A percentile compares a stretch with the other conserved stretches of the same genome.
These are phyloP conservation scores for Tolypocladium album DNA, from an alignment of 2,329 filamentous ascomycete genomes.

Conservation along the genomic window DNA sequence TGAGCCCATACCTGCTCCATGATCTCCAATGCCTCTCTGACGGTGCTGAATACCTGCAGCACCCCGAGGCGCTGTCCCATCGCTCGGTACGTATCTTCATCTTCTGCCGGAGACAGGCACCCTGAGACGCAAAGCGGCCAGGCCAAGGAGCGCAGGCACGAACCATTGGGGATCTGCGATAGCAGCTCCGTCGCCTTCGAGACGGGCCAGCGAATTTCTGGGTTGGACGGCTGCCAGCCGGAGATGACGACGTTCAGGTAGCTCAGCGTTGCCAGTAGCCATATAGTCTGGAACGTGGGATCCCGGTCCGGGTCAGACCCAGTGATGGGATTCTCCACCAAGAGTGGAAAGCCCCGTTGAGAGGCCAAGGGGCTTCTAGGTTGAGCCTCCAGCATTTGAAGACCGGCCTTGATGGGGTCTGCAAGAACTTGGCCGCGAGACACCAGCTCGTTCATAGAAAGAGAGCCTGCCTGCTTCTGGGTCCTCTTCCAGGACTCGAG, in stretches of 20 bases:
- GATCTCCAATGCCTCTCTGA: constrained; percentile 29
- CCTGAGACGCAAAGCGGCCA: constrained; percentile 32
- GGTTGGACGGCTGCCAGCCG: constrained; percentile 37
- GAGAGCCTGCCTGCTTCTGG: constrained; percentile 26
- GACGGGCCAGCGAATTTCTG: constrained; percentile 26
- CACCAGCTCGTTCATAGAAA: constrained; percentile 35
- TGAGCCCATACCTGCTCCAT: constrained; percentile 36
- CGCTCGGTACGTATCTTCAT: constrained; percentile 30
- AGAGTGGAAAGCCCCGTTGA: not conserved
- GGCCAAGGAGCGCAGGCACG: constrained; percentile 23
- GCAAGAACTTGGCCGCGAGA: constrained; percentile 31
- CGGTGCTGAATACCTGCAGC: constrained; percentile 33
- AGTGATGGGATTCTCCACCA: constrained; percentile 8
- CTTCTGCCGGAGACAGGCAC: constrained; percentile 25
- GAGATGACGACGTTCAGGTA: constrained; percentile 38
- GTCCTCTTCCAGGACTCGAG: constrained; percentile 46
- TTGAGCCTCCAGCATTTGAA: constrained; percentile 18
- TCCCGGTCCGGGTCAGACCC: constrained; percentile 11
- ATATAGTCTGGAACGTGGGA: constrained; percentile 26
- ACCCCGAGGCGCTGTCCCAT: constrained; percentile 30
- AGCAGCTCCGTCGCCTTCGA: constrained; percentile 23
- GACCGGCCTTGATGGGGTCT: constrained; percentile 20
- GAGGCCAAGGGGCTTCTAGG: not conserved
- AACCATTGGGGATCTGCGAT: constrained; percentile 15
- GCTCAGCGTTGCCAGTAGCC: constrained; percentile 35